Base-by-base conservation (phyloP, 306 rosid genomes). In the Fagus crenata region DNA sequence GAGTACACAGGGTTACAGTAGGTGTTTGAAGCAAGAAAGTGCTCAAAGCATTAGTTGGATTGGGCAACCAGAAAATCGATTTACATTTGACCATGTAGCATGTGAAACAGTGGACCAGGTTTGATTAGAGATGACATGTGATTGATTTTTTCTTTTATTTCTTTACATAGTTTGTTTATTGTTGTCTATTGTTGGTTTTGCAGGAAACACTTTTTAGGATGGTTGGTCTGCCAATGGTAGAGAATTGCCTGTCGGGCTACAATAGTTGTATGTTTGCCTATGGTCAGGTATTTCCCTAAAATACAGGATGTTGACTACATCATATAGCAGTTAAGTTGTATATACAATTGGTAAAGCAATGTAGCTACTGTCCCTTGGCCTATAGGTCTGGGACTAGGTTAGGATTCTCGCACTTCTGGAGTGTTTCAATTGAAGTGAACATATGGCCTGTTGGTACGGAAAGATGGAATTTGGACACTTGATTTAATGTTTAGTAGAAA, bases 221-320 rank as follows among this genome's bases (percentile, higher is more conserved):
- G 97, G 97, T 95, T 67, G 92, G 96, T 84, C 87, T 95, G 80
- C 96, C 99, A 4, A 95, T 95, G 97, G 97, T 95, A 54, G 99
- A 95, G 84, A 95, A 95, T 78, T 95, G 99, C 84, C 88, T 95
- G 64, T 95, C 97, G 0, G 99, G 99, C 73, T 95, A 95, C 71
- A 89, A 95, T 81, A 95, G 99, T 67, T 95, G 99, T 77, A 92
- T 95, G 97, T 95, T 95, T 84, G 97, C 99, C 37, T 95, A 92
- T 56, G 99, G 99, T 55, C 99, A 95, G 96, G 99, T 95, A 90
- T 59, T 71, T 39, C 55, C 84, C 78, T 37, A 40, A 43, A 63
- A 53, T 69, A 65, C n/a, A 71, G 18, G 60, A 36, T 3, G 49
- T 77, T 81, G 51, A 33, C 53, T 53, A 33, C 42, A 5, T 63